These are phyloP conservation scores for Aspergillus flavus DNA, from an alignment of 2,329 filamentous ascomycete species.

Conservation along the genomic window DNA sequence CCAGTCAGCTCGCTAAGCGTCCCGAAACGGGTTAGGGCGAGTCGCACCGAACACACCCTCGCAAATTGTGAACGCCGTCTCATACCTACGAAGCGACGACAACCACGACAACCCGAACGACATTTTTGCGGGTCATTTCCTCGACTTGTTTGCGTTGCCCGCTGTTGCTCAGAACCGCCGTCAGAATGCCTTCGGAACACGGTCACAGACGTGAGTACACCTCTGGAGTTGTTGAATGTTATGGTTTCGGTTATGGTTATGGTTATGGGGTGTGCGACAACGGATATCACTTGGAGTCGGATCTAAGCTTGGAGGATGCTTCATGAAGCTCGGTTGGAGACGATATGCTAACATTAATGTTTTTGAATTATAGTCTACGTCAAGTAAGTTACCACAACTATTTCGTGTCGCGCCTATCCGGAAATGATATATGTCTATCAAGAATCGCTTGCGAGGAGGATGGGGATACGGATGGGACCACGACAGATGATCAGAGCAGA, in stretches of 20 bases:
- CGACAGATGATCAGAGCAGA: slow-evolving; percentile 22
- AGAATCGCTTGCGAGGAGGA: slow-evolving; percentile 10
- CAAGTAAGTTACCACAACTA: slow-evolving; percentile 67
- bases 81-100: slow-evolving; percentile 43
- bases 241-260: slow-evolving; percentile 5
- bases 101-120: slow-evolving; percentile 47
- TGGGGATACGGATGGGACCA: slow-evolving; percentile 17
- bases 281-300: slow-evolving; percentile 14
- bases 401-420: slow-evolving; percentile 27
- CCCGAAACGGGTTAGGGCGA: slow-evolving; percentile 40
- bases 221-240: slow-evolving; percentile 22
- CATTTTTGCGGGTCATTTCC: slow-evolving; percentile 43
- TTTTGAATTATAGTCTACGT: slow-evolving; percentile 69
- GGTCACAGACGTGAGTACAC: slow-evolving; percentile 81
- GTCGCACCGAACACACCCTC: slow-evolving; percentile 37
- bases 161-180: slow-evolving; percentile 49
- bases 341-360: slow-evolving; percentile 34
- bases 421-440: slow-evolving; percentile 17
- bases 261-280: slow-evolving; percentile 9
- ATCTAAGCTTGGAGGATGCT: slow-evolving; percentile 8
- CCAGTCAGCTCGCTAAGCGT: slow-evolving; percentile 36
- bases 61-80: slow-evolving; percentile 40
- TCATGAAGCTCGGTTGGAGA: slow-evolving; percentile 10
- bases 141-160: slow-evolving; percentile 46
- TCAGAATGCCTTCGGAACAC: slow-evolving; percentile 85